Conservation (phyloP, 139 green algal genomes). For the Yamagishiella unicocca region DNA sequence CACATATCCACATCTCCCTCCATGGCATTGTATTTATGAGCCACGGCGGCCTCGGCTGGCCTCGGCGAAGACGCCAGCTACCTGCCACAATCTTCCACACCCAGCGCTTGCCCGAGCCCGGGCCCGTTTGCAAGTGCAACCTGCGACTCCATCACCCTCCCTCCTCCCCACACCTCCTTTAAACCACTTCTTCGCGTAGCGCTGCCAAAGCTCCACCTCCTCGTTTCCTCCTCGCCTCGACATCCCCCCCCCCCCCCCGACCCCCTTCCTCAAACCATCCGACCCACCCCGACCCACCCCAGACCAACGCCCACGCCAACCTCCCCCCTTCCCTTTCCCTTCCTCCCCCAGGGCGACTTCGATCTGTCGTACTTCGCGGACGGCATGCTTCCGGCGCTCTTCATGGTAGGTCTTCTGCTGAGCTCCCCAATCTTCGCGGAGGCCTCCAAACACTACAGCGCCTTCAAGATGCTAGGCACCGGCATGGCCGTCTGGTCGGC, state of each 20-base stretch:
- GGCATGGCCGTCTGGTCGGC: constrained; percentile 90
- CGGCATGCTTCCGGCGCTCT: constrained; percentile 90
- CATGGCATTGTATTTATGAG: too few species aligned
- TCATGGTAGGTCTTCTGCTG: constrained; percentile 96
- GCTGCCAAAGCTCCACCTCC: not conserved
- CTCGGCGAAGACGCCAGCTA: too few species aligned
- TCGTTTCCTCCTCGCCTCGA: not conserved
- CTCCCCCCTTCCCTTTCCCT: not conserved
- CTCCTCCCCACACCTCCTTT: not conserved
- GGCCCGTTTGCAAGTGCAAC: not conserved
- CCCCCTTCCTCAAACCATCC: not conserved
- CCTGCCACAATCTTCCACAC: too few species aligned
- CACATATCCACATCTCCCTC: too few species aligned
- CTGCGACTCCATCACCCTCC: too few species aligned
- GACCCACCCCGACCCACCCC: too few species aligned
- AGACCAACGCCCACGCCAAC: not conserved
- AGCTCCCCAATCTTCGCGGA: constrained; percentile 93
- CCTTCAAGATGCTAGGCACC: constrained; percentile 87
- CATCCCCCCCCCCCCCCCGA: not conserved
- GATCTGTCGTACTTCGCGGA: constrained; percentile 89
- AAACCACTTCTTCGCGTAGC: not conserved
- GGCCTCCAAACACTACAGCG: constrained; percentile 65
- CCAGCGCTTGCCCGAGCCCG: too few species aligned
- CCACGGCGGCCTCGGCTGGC: too few species aligned
- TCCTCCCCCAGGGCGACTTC: constrained; percentile 80